These are phyloP conservation scores for Wickerhamomyces chambardii DNA, from an alignment of 805 yeast genomes.

Conservation along the genomic window DNA sequence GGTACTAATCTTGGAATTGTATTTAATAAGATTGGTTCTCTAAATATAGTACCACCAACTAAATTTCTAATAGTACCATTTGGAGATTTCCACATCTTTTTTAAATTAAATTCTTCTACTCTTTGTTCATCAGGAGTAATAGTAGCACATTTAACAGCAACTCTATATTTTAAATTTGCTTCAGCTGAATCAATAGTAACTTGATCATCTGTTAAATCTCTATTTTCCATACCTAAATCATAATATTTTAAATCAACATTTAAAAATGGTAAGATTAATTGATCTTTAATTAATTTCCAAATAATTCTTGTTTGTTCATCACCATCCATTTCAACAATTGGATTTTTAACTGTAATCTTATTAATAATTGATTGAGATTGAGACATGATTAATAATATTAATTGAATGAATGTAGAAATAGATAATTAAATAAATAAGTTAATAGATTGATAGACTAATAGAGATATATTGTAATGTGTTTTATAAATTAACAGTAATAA, in stretches of 20 bases:
- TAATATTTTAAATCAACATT: conserved; percentile 86
- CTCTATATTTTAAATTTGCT: conserved; percentile 83
- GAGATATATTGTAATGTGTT: no score
- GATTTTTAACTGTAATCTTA: conserved; percentile 75
- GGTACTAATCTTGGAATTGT: conserved; percentile 83
- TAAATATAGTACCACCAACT: conserved; percentile 92
- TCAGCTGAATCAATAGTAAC: conserved; percentile 86
- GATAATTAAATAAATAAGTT: no score
- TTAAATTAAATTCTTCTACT: conserved; percentile 81
- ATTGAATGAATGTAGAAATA: no score
- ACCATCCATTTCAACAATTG: conserved; percentile 96
- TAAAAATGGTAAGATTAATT: conserved; percentile 77
- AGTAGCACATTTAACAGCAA: conserved; percentile 96
- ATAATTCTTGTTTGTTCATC: conserved; percentile 97
- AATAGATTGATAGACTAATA: no score
- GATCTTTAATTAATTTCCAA: conserved; percentile 85
- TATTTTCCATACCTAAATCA: conserved; percentile 78
- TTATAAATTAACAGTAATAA: no score
- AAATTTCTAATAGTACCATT: conserved; percentile 96
- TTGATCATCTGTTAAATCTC: conserved; percentile 83
- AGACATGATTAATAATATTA: no score
- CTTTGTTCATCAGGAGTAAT: conserved; percentile 98
- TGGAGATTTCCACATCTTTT: conserved; percentile 97
- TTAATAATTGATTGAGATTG: conserved; percentile 12
- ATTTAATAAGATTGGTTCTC: conserved; percentile 92